phyloP scores from a whole-genome alignment of 345 rosid genomes.

The Salix udensis region DNA sequence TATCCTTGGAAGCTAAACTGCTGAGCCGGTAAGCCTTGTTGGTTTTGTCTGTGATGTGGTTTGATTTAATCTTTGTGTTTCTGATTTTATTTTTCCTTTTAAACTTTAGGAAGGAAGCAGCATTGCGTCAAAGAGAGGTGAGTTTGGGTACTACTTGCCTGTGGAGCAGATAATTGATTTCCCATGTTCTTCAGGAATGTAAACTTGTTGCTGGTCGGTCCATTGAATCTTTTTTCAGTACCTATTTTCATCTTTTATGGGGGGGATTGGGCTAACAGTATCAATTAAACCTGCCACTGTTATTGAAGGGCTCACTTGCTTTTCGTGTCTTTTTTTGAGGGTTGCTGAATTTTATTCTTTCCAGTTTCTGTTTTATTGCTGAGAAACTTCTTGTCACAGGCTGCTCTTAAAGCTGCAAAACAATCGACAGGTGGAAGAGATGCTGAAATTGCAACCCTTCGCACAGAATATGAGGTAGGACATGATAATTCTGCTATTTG shows the following conservation, averaged over 20 bases:
- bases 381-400: conserved; percentile 43
- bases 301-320: background rate
- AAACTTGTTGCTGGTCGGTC: background rate
- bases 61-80: conserved; percentile 17
- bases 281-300: background rate
- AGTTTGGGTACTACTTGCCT: conserved; percentile 10
- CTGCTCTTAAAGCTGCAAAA: conserved; percentile 84
- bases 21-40: conserved; percentile 61
- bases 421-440: conserved; percentile 71
- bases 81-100: background rate
- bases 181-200: conserved; percentile 5
- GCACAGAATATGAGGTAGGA: conserved; percentile 74
- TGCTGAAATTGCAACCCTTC: conserved; percentile 67
- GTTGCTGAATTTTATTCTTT: background rate
- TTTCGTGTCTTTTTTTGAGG: background rate
- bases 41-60: conserved; percentile 17
- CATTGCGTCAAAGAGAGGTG: conserved; percentile 87
- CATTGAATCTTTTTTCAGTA: conserved; percentile 5
- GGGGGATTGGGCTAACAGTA: conserved; percentile 1
- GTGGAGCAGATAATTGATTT: background rate
- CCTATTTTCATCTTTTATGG: background rate
- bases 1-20: conserved; percentile 87
- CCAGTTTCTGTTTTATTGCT: conserved; percentile 7
- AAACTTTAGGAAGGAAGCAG: conserved; percentile 78
- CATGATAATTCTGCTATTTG: conserved; percentile 17